phyloP scores from a whole-genome alignment of 2,329 filamentous ascomycete species.

The Penicillium olsonii region DNA sequence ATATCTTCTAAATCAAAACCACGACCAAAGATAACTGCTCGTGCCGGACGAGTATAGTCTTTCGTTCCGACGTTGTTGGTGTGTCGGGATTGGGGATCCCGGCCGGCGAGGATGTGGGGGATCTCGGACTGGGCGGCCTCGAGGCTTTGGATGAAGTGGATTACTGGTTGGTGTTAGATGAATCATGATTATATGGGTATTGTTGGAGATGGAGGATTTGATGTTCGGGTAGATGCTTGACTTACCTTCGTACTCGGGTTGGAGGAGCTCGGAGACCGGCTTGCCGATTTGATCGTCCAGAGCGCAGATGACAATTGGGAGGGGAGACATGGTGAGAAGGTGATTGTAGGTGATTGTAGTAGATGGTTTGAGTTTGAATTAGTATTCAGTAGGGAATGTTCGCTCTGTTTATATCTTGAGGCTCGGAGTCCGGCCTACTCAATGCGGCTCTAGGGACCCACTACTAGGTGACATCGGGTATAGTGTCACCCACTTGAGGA shows the following conservation, averaged over 20 bases:
- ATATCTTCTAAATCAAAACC: conserved; percentile 21
- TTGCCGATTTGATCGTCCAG: conserved; percentile 15
- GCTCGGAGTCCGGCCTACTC: conserved; percentile 4
- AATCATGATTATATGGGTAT: not conserved
- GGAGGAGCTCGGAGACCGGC: conserved; percentile 16
- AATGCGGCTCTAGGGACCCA: not conserved
- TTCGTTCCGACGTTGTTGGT: conserved; percentile 27
- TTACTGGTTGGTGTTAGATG: conserved; percentile 12
- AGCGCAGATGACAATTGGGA: conserved; percentile 22
- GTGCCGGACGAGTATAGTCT: conserved; percentile 25
- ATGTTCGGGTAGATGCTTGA: no score
- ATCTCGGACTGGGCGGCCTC: conserved; percentile 23
- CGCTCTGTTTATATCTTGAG: not conserved
- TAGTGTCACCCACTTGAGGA: no score
- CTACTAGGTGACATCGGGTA: not conserved
- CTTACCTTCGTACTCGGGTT: conserved; percentile 24
- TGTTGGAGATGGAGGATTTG: no score
- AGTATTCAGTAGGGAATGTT: not conserved
- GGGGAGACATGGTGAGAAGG: not conserved
- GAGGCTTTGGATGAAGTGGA: conserved; percentile 24
- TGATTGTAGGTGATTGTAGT: no score
- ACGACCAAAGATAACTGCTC: conserved; percentile 32
- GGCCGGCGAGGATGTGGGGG: conserved; percentile 26
- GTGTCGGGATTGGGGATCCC: conserved; percentile 19
- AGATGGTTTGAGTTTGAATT: not conserved